phyloP scores from a whole-genome alignment of 2,329 filamentous ascomycete species.

The Lanzia echinophila region DNA sequence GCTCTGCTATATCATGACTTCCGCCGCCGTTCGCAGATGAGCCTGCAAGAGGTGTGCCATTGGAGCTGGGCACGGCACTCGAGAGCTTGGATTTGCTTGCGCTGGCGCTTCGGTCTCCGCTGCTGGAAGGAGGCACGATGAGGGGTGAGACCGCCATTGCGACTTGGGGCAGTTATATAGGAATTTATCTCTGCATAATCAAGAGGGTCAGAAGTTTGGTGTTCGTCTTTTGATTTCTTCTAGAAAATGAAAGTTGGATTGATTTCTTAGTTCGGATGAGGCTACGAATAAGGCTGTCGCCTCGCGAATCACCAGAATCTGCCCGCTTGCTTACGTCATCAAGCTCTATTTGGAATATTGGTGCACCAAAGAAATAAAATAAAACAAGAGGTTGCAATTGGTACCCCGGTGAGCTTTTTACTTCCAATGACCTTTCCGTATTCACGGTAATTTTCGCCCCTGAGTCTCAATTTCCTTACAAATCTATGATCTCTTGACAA shows the following conservation, averaged over 20 bases:
- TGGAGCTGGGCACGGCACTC: constrained; percentile 7
- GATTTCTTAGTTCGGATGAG: too few relatives aligned
- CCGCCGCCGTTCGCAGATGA: constrained; percentile 12
- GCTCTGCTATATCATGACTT: constrained; percentile 61
- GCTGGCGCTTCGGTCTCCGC: constrained; percentile 6
- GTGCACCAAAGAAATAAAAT: too few relatives aligned
- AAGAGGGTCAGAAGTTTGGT: background rate
- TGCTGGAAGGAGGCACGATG: constrained; percentile 8
- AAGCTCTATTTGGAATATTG: too few relatives aligned
- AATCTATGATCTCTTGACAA: too few relatives aligned
- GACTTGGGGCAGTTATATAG: background rate
- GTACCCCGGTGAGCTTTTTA: too few relatives aligned
- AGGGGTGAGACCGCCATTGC: constrained; percentile 19
- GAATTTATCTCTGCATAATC: background rate
- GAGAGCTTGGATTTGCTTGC: constrained; percentile 11
- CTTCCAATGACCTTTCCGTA: too few relatives aligned
- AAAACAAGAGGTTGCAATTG: too few relatives aligned
- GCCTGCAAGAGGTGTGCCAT: constrained; percentile 15
- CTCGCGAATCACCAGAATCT: background rate
- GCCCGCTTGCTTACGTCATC: too few relatives aligned
- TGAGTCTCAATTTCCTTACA: too few relatives aligned
- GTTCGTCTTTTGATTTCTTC: background rate
- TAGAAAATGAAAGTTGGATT: background rate
- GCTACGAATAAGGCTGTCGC: too few relatives aligned
- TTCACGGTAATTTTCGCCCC: too few relatives aligned